Percentiles rank a stretch among this genome's conserved stretches.
Evolutionary conservation across 2,329 filamentous ascomycete species (phyloP).

Genomic region (Microsporum ferrugineum): DNA sequence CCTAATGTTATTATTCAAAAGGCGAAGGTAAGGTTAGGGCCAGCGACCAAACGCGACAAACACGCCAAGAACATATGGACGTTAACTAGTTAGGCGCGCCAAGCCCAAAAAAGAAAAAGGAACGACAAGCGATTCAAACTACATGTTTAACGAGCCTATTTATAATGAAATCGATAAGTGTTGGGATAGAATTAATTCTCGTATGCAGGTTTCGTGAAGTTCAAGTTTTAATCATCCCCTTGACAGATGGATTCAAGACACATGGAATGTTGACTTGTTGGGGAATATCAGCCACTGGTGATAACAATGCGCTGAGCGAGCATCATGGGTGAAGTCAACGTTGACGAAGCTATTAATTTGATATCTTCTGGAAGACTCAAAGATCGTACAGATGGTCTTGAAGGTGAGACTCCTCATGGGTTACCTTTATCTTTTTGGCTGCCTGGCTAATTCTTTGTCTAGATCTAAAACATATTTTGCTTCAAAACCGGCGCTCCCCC

Average conservation of each 20-base stretch:
- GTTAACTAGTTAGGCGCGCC: background rate
- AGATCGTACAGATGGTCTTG: conserved; percentile 42
- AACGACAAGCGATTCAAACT: background rate
- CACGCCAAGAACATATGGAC: background rate
- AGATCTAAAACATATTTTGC: conserved; percentile 47
- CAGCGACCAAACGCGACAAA: conserved; percentile 1
- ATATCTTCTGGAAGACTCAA: conserved; percentile 34
- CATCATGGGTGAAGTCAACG: conserved; percentile 34
- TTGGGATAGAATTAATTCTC: background rate
- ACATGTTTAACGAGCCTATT: background rate
- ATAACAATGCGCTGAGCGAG: background rate
- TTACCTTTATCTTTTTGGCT: background rate
- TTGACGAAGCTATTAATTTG: conserved; percentile 32
- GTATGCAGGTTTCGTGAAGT: background rate
- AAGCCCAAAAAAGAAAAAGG: background rate
- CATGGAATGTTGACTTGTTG: background rate
- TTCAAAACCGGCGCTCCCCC: conserved; percentile 38
- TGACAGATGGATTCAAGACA: background rate
- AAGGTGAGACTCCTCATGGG: conserved; percentile 23
- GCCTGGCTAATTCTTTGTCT: conserved; percentile 6
- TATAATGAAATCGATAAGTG: background rate
- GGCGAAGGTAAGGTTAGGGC: background rate
- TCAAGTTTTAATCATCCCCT: background rate
- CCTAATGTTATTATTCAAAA: background rate
- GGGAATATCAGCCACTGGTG: background rate